A percentile compares a stretch with the other conserved stretches of the same genome.
These are phyloP conservation scores for Annona squamosa DNA, from an alignment of 164 flowering plant genomes.

Conservation along the genomic window DNA sequence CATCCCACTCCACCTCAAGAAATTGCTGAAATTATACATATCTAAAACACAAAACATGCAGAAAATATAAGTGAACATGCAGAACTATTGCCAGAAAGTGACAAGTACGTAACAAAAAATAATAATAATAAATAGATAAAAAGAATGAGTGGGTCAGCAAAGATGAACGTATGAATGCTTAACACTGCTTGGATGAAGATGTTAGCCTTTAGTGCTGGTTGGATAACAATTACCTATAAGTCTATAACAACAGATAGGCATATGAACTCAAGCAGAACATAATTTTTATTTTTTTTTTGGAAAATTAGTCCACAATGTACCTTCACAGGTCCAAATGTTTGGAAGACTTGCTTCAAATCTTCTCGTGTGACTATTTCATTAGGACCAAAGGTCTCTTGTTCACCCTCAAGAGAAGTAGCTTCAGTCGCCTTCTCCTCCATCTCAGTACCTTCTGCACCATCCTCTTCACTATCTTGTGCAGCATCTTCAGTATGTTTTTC, in stretches of 20 bases:
- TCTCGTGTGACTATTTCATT: constrained; percentile 74
- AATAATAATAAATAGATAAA: too few relatives aligned
- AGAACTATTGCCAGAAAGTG: too few relatives aligned
- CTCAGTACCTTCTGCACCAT: background rate
- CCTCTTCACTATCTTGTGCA: background rate
- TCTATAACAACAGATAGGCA: background rate
- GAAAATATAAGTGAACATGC: too few relatives aligned
- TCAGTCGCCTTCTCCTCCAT: background rate
- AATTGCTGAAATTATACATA: too few relatives aligned
- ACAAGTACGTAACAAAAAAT: too few relatives aligned
- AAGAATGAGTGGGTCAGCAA: too few relatives aligned
- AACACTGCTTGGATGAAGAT: too few relatives aligned
- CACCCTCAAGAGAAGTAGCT: constrained; percentile 13
- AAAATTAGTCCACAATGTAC: constrained; percentile 24
- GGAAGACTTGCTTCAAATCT: constrained; percentile 68
- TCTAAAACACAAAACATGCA: too few relatives aligned
- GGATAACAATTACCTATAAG: too few relatives aligned
- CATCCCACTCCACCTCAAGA: too few relatives aligned
- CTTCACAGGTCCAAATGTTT: constrained; percentile 76
- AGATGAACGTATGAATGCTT: too few relatives aligned
- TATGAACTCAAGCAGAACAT: background rate
- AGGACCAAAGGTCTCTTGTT: constrained; percentile 29
- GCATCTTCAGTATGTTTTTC: constrained; percentile 3
- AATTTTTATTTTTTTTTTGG: background rate
- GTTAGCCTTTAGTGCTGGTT: too few relatives aligned